Evolutionary conservation across 2,329 filamentous ascomycete species (phyloP).

Genomic region (Aspergillus sclerotialis): DNA sequence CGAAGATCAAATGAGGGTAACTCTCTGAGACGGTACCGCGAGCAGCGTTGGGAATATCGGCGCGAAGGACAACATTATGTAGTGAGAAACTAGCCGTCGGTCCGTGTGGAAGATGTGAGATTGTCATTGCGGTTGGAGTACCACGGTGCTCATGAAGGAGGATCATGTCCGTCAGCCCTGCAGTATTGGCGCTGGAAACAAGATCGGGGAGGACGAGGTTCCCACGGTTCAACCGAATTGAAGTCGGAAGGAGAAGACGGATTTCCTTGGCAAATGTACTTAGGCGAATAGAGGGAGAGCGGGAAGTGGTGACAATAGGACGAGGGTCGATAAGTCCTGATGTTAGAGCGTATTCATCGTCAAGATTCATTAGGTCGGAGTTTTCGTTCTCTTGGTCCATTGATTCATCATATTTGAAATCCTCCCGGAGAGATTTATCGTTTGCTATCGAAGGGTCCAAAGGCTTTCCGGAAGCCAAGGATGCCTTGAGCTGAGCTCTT

Average conservation of each 20-base stretch:
- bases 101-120: slow-evolving; percentile 82
- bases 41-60: slow-evolving; percentile 83
- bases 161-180: slow-evolving; percentile 76
- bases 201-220: slow-evolving; percentile 83
- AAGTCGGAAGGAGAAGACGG: slow-evolving; percentile 71
- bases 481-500: slow-evolving; percentile 75
- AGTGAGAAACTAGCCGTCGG: slow-evolving; percentile 82
- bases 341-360: slow-evolving; percentile 85
- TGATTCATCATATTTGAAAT: slow-evolving; percentile 92
- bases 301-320: slow-evolving; percentile 82
- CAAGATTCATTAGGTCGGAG: slow-evolving; percentile 70
- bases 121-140: slow-evolving; percentile 79
- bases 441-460: slow-evolving; percentile 76
- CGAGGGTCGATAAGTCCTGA: slow-evolving; percentile 88
- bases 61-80: slow-evolving; percentile 85
- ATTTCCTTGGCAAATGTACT: slow-evolving; percentile 92
- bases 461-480: slow-evolving; percentile 82
- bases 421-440: slow-evolving; percentile 73
- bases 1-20: slow-evolving; percentile 93
- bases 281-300: slow-evolving; percentile 77
- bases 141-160: slow-evolving; percentile 89
- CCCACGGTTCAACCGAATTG: slow-evolving; percentile 83
- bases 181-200: slow-evolving; percentile 70
- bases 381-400: slow-evolving; percentile 64
- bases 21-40: slow-evolving; percentile 84